Evolutionary conservation across 306 rosid species (phyloP), one percentile per base, ranked within the genome.

Genomic region (Rosa chinensis): DNA sequence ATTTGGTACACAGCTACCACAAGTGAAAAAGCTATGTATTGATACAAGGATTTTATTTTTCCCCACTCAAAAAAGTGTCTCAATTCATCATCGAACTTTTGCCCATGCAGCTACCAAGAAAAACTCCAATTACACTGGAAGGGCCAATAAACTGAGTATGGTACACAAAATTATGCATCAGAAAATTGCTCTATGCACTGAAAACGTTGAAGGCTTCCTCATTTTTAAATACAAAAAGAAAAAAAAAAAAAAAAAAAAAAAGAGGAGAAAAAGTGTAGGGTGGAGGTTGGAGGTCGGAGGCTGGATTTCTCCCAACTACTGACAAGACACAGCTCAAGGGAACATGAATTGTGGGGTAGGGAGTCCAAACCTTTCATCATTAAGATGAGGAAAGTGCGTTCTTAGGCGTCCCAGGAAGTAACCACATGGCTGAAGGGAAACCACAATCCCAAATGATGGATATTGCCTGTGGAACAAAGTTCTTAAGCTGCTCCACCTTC

Each of bases 401-500:
- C 52, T 20, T 17, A 53, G 52, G 56, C 75, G n/a, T 40, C 74
- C 16, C 8, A 77, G 45, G 81, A 45, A 14, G 75, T 42, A 11
- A 43, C 2, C 25, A 53, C n/a, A 69, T 18, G 25, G n/a, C 49
- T 2, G 52, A 78, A 45, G 53, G 45, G 59, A 43, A 28, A 55
- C 12, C 10, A 56, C 70, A 42, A 44, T 70, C 40, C 25, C 66
- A 25, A 20, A 58, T 71, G 44, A 56, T 73, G n/a, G 28, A 66
- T 61, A n/a, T 61, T 72, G 45, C 61, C 70, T 3, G 5, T 16
- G 44, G 16, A 44, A 63, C 18, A 55, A 32, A 47, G 45, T 28
- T 76, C 59, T 10, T 4, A 16, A 71, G 70, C 63, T 40, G 73
- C 77, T 76, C 50, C 47, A 76, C 82, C 70, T 70, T 72, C 63